Conservation (phyloP, 2,329 filamentous ascomycete genomes). For the Lachnellula suecica region DNA sequence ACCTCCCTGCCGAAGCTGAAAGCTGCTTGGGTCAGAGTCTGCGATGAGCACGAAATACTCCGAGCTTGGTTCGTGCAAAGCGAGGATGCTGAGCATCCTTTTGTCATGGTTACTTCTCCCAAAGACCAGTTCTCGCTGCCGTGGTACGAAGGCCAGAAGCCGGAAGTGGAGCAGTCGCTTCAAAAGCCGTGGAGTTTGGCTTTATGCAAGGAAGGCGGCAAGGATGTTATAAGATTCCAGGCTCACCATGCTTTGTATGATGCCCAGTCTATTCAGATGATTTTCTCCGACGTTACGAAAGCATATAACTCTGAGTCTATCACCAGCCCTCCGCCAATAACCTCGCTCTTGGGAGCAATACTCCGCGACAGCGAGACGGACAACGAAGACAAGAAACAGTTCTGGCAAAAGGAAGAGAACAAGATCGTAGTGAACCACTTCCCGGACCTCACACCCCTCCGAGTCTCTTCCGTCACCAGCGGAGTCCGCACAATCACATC, state of each 20-base stretch:
- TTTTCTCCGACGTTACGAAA: conserved; percentile 60
- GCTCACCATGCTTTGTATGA: conserved; percentile 83
- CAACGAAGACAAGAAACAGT: conserved; percentile 41
- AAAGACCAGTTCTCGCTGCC: conserved; percentile 36
- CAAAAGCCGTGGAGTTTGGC: conserved; percentile 29
- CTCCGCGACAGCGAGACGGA: conserved; percentile 35
- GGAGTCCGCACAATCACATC: conserved; percentile 38
- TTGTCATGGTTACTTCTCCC: conserved; percentile 71
- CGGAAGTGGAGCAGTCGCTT: conserved; percentile 11
- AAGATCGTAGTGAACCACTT: conserved; percentile 66
- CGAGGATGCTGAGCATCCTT: conserved; percentile 59
- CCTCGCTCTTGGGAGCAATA: conserved; percentile 43
- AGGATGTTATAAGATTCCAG: conserved; percentile 23
- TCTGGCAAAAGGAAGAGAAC: conserved; percentile 62
- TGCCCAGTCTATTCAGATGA: conserved; percentile 66
- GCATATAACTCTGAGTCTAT: conserved; percentile 35
- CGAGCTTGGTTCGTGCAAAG: conserved; percentile 70
- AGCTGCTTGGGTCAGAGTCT: conserved; percentile 58
- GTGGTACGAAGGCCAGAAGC: conserved; percentile 36
- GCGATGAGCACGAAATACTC: conserved; percentile 65
- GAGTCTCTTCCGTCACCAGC: conserved; percentile 34
- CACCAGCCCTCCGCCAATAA: conserved; percentile 34
- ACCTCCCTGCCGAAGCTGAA: conserved; percentile 43
- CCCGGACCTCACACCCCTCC: conserved; percentile 69
- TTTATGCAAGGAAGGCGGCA: conserved; percentile 6